Base-by-base conservation (phyloP, 345 rosid genomes). In the Gossypium bickii region DNA sequence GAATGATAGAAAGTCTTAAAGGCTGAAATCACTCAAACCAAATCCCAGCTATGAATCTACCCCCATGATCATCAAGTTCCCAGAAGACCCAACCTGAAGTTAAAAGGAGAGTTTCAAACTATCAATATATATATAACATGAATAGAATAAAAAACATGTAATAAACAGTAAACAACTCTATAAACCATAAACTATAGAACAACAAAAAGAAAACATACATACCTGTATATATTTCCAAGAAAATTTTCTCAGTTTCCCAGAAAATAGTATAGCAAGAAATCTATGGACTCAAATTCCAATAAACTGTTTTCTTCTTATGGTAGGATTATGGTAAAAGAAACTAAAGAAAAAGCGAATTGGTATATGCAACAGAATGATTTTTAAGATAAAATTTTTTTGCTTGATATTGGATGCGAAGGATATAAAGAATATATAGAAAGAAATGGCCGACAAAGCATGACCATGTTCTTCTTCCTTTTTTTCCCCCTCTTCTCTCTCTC, bases 391-490 rank as follows among this genome's bases (percentile, higher is more conserved):
- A 77, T 73, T 29, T 29, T 55, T 67, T 67, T 56, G 56, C 62
- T 73, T 65, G 61, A 72, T 51, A 72, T 24, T 51, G 18, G 74
- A 67, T 59, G 77, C 48, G 22, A 55, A 77, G 81, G 76, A 51
- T 60, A 58, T 25, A 78, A 49, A 78, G 71, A 58, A 51, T 60
- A 58, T 25, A 78, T 55, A 78, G 71, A 58, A 62, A 62, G 79
- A 72, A 67, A 81, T 86, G 90, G 91, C 89, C 86, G 89, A 87
- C 90, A 83, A 78, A 67, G 87, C 85, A 78, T 62, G 78, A 64
- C 81, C 85, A 80, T 67, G 79, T 82, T 80, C 65, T 44, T 71
- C 48, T 38, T 52, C 7, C 13, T 71, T 44, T 74, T 10, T 57
- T 22, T 1, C 2, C 41, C 41, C 41, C 41, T 20, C 61, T 57